These are phyloP conservation scores for Colletotrichum lindemuthianum DNA, from an alignment of 2,329 filamentous ascomycete species.

Conservation along the genomic window DNA sequence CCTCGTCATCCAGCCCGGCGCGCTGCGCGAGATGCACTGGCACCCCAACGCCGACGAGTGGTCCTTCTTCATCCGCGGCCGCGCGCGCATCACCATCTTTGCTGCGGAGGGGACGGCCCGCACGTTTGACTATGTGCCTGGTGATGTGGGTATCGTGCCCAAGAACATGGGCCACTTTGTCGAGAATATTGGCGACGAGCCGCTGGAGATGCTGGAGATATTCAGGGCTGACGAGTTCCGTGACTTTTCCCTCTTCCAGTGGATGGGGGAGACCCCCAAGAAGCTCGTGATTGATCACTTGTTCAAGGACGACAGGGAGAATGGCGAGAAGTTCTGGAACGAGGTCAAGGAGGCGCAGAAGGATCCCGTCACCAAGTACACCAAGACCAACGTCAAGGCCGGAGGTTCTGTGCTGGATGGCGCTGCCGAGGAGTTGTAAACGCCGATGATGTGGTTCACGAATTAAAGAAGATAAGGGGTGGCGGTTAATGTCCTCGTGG, in stretches of 20 bases:
- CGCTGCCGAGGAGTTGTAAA: conserved; percentile 25
- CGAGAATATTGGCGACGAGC: conserved; percentile 82
- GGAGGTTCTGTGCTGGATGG: background rate
- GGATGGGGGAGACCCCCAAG: conserved; percentile 78
- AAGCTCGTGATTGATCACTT: conserved; percentile 73
- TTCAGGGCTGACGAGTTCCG: conserved; percentile 77
- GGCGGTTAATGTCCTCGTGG: too few species aligned
- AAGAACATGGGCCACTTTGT: conserved; percentile 84
- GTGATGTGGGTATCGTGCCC: conserved; percentile 82
- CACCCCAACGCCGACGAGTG: conserved; percentile 83
- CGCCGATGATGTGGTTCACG: too few species aligned
- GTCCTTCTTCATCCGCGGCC: conserved; percentile 80
- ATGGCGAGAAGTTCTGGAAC: conserved; percentile 70
- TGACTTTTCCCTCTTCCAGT: conserved; percentile 79
- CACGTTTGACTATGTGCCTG: conserved; percentile 80
- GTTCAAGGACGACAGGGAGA: conserved; percentile 69
- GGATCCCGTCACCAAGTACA: conserved; percentile 57
- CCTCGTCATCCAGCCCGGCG: conserved; percentile 75
- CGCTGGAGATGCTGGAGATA: conserved; percentile 80
- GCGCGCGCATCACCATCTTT: conserved; percentile 79
- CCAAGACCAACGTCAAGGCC: background rate
- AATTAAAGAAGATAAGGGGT: too few species aligned
- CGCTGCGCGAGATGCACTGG: conserved; percentile 85
- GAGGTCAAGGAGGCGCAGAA: conserved; percentile 71
- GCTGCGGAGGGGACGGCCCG: conserved; percentile 73